phyloP scores from a whole-genome alignment of 2,329 filamentous ascomycete genomes.

The Ceratocystis albifundus region DNA sequence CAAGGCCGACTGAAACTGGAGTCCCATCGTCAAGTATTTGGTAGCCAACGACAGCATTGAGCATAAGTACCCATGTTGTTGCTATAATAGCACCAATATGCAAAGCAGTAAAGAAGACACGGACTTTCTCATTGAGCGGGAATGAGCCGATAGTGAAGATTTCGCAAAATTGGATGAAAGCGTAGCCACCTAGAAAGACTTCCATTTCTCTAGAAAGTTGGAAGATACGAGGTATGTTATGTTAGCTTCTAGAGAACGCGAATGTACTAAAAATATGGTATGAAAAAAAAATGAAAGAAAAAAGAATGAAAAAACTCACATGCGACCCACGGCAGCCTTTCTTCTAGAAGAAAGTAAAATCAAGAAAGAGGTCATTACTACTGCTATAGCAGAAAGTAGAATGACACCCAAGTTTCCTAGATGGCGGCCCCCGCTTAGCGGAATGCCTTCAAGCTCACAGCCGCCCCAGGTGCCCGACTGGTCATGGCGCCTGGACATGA shows the following conservation, averaged over 20 bases:
- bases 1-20: conserved; percentile 64
- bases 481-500: conserved; percentile 51
- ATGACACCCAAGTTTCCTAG: conserved; percentile 91
- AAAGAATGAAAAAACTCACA: conserved; percentile 56
- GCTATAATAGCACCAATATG: conserved; percentile 85
- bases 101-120: conserved; percentile 74
- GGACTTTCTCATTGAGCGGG: conserved; percentile 57
- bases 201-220: conserved; percentile 70
- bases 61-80: conserved; percentile 77
- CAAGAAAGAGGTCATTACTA: conserved; percentile 54
- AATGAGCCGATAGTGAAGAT: conserved; percentile 93
- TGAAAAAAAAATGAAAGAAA: too few species aligned
- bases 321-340: conserved; percentile 82
- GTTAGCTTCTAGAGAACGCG: conserved; percentile 19
- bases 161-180: conserved; percentile 83
- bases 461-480: conserved; percentile 52
- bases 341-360: conserved; percentile 76
- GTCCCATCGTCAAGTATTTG: conserved; percentile 93
- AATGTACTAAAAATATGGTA: background rate
- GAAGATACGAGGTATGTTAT: background rate
- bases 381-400: conserved; percentile 65
- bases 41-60: conserved; percentile 87
- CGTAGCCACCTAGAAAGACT: conserved; percentile 75
- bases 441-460: conserved; percentile 66
- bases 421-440: conserved; percentile 50